These are phyloP conservation scores for Tricladium varicosporioides DNA, from an alignment of 2,329 filamentous ascomycete genomes.

Conservation along the genomic window DNA sequence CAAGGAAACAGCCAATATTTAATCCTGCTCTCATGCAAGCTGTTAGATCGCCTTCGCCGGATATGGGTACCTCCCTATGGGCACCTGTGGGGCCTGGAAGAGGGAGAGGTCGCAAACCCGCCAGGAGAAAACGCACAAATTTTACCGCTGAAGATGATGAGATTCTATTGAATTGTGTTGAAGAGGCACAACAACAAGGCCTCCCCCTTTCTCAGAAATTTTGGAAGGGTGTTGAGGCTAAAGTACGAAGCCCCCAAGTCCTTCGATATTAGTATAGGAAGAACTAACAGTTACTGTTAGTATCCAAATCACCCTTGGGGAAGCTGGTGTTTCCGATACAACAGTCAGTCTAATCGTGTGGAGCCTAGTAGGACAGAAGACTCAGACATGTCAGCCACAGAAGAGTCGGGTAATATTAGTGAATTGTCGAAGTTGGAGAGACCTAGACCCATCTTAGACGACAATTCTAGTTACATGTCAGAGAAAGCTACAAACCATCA, in stretches of 20 bases:
- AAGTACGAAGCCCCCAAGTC: slow-evolving; percentile 12
- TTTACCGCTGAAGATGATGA: slow-evolving; percentile 29
- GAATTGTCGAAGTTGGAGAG: background rate
- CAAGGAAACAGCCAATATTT: slow-evolving; percentile 15
- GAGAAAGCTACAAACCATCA: background rate
- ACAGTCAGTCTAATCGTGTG: slow-evolving; percentile 18
- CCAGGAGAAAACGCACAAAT: slow-evolving; percentile 4
- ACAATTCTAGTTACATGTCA: background rate
- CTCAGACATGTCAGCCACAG: slow-evolving; percentile 2
- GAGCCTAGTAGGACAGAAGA: slow-evolving; percentile 9
- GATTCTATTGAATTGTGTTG: slow-evolving; percentile 25
- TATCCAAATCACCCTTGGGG: slow-evolving; percentile 20
- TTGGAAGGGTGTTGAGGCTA: slow-evolving; percentile 25
- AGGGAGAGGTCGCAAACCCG: background rate
- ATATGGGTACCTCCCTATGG: slow-evolving; percentile 29
- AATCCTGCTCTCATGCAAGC: slow-evolving; percentile 19
- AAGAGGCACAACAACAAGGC: slow-evolving; percentile 8
- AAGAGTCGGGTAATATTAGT: background rate
- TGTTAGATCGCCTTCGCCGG: slow-evolving; percentile 27
- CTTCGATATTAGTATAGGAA: background rate
- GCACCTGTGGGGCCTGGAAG: slow-evolving; percentile 18
- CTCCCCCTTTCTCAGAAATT: slow-evolving; percentile 5
- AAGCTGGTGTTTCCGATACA: slow-evolving; percentile 20
- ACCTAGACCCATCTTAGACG: background rate
- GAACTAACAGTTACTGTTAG: slow-evolving; percentile 14